Evolutionary conservation across 495 filamentous ascomycete genomes (phyloP).

Genomic region (Penicilliopsis zonata): DNA sequence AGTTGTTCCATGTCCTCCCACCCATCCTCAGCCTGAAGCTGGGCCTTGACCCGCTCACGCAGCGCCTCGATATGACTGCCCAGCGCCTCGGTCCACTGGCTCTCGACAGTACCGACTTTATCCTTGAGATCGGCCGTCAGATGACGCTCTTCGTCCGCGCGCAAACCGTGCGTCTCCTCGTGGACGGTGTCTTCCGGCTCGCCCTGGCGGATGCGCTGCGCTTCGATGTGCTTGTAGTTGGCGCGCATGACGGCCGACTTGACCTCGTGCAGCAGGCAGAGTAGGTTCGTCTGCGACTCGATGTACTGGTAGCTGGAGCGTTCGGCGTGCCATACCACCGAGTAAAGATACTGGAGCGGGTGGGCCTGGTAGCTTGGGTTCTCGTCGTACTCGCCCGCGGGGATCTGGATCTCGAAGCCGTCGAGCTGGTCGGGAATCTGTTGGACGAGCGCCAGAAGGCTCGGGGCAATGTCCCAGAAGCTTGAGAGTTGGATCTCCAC

Average conservation of each 20-base stretch:
- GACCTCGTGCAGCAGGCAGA: slow-evolving; percentile 91
- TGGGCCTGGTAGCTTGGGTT: slow-evolving; percentile 67
- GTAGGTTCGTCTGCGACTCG: slow-evolving; percentile 81
- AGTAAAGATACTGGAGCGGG: slow-evolving; percentile 82
- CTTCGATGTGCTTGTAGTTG: slow-evolving; percentile 38
- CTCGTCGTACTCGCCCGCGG: slow-evolving; percentile 66
- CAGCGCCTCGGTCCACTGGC: slow-evolving; percentile 67
- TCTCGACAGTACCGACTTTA: slow-evolving; percentile 78
- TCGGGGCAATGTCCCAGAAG: slow-evolving; percentile 96
- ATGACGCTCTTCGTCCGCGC: slow-evolving; percentile 48
- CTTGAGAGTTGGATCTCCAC: slow-evolving; percentile 84
- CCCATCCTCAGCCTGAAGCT: slow-evolving; percentile 53
- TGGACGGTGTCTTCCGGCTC: slow-evolving; percentile 36
- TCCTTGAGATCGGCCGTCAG: slow-evolving; percentile 86
- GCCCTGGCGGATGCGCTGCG: slow-evolving; percentile 45
- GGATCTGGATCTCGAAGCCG: slow-evolving; percentile 55
- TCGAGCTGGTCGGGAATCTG: slow-evolving; percentile 53
- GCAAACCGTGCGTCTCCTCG: slow-evolving; percentile 46
- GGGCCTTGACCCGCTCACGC: slow-evolving; percentile 47
- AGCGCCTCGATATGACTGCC: slow-evolving; percentile 45
- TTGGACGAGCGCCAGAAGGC: slow-evolving; percentile 60
- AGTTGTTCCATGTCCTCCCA: slow-evolving; percentile 55
- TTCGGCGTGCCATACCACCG: slow-evolving; percentile 71
- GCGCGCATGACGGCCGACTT: slow-evolving; percentile 64
- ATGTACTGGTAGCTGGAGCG: slow-evolving; percentile 94